phyloP scores from a whole-genome alignment of 164 flowering plant genomes.

The Santalum album region DNA sequence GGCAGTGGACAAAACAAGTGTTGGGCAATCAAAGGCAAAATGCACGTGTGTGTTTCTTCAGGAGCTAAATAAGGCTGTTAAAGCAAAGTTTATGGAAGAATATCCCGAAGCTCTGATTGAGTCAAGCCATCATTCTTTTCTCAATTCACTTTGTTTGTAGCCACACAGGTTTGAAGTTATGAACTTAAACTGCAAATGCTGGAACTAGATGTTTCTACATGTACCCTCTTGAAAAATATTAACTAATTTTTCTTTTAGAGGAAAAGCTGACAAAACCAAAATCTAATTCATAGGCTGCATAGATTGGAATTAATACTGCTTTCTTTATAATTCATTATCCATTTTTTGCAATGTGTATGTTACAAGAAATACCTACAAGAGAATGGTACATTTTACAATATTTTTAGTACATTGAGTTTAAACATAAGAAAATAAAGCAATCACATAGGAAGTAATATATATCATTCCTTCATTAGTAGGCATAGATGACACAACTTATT shows the following conservation, averaged over 20 bases:
- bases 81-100: slow-evolving; percentile 91
- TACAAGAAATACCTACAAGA: too few species aligned
- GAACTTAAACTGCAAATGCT: background rate
- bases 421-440: too few species aligned
- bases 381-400: too few species aligned
- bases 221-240: background rate
- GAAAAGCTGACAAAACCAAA: background rate
- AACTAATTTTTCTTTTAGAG: too few species aligned
- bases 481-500: too few species aligned
- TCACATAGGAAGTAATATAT: too few species aligned
- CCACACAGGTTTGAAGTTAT: slow-evolving; percentile 70
- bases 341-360: too few species aligned
- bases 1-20: slow-evolving; percentile 72
- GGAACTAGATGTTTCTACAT: background rate
- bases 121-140: slow-evolving; percentile 79
- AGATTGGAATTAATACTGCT: too few species aligned
- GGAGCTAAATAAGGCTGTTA: slow-evolving; percentile 93
- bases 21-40: slow-evolving; percentile 92
- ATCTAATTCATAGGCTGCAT: background rate
- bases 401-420: too few species aligned
- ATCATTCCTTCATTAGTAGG: too few species aligned
- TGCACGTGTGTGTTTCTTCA: slow-evolving; percentile 86
- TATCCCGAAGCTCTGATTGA: slow-evolving; percentile 69
- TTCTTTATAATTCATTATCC: too few species aligned
- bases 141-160: slow-evolving; percentile 81